Conservation (phyloP, 2,329 filamentous ascomycete species). For the Fusarium guadeloupense region DNA sequence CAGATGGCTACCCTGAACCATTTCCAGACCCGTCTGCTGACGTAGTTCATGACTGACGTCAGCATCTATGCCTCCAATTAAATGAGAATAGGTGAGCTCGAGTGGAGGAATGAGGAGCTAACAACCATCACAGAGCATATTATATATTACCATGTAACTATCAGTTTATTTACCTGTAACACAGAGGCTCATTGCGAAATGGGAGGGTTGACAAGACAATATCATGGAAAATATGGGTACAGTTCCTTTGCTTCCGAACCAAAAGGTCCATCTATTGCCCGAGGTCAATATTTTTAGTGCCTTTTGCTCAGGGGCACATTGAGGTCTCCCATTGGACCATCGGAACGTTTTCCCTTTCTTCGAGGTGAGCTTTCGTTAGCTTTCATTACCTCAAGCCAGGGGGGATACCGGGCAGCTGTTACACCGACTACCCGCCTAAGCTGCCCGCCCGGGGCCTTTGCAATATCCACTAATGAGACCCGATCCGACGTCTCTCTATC, state of each 20-base stretch:
- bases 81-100: neutral
- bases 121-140: neutral
- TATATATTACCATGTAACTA: neutral
- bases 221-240: slow-evolving; percentile 27
- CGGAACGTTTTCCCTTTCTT: neutral
- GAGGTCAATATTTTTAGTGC: slow-evolving; percentile 19
- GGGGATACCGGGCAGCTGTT: slow-evolving; percentile 2
- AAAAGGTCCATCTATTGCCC: slow-evolving; percentile 18
- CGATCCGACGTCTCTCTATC: too few relatives aligned
- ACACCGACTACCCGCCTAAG: slow-evolving; percentile 9
- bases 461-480: slow-evolving; percentile 29
- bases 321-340: slow-evolving; percentile 16
- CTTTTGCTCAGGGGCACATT: slow-evolving; percentile 20
- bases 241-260: slow-evolving; percentile 15
- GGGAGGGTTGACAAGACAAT: neutral
- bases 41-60: slow-evolving; percentile 31
- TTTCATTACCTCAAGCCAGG: slow-evolving; percentile 6
- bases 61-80: slow-evolving; percentile 1
- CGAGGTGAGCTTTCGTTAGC: slow-evolving; percentile 8
- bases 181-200: neutral
- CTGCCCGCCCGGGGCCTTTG: slow-evolving; percentile 8
- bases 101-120: neutral
- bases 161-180: neutral
- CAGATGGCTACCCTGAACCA: neutral
- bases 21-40: slow-evolving; percentile 8